A percentile compares a stretch with the other conserved stretches of the same genome.
Conservation (phyloP, 768 basidiomycete species). For the Pisolithus sp. region DNA sequence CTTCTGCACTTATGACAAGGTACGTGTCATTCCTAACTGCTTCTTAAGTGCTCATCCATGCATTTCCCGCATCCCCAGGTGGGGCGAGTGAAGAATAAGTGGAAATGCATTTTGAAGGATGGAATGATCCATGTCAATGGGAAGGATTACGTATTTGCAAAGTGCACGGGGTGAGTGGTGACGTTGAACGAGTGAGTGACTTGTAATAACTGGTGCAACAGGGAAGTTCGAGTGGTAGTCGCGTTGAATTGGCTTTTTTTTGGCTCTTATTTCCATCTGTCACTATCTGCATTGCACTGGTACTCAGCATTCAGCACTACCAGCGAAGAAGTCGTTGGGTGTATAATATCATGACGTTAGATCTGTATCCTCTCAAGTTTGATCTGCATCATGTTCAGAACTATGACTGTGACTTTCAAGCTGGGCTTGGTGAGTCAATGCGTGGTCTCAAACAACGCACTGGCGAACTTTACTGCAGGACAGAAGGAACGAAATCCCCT, state of each 20-base stretch:
- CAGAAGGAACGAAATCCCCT: too few relatives aligned
- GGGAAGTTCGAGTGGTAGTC: slow-evolving; percentile 43
- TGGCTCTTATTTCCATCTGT: slow-evolving; percentile 2
- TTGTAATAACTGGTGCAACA: slow-evolving; percentile 9
- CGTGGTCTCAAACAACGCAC: too few relatives aligned
- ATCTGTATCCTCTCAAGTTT: background rate
- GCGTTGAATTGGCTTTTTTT: background rate
- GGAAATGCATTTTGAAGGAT: slow-evolving; percentile 97
- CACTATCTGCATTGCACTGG: slow-evolving; percentile 18
- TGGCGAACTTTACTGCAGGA: too few relatives aligned
- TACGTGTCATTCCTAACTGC: slow-evolving; percentile 26
- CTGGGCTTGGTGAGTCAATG: too few relatives aligned
- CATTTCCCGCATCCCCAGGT: slow-evolving; percentile 47
- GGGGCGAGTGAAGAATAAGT: slow-evolving; percentile 99
- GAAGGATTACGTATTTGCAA: slow-evolving; percentile 94
- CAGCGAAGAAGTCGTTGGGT: slow-evolving; percentile 12
- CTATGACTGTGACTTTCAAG: too few relatives aligned
- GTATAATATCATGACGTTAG: slow-evolving; percentile 12
- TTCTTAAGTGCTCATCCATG: background rate
- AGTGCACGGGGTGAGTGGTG: slow-evolving; percentile 85
- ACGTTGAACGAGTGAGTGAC: background rate
- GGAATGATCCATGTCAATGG: slow-evolving; percentile 97
- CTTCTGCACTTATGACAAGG: slow-evolving; percentile 98
- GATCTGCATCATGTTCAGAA: too few relatives aligned
- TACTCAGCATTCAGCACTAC: slow-evolving; percentile 19